Conservation (phyloP, 108 stramenopile genomes). For the Conticribra guillardii region DNA sequence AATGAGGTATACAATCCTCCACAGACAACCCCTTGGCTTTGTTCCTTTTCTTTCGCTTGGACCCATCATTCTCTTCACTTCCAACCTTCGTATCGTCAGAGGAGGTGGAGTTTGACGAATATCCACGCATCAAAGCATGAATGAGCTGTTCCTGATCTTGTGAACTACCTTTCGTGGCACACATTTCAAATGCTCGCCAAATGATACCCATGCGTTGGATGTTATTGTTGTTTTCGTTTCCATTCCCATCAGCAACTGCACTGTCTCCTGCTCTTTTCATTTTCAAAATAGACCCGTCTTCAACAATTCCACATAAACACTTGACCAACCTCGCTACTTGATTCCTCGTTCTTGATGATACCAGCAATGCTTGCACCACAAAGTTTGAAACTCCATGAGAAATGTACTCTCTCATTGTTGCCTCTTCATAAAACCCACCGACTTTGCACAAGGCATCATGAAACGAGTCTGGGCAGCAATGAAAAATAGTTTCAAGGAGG, state of each 20-base stretch:
- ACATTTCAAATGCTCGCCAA: conserved; percentile 82
- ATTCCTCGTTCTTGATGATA: conserved; percentile 59
- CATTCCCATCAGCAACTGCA: no score
- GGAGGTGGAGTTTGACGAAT: conserved; percentile 32
- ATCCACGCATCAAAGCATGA: conserved; percentile 68
- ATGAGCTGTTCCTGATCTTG: conserved; percentile 69
- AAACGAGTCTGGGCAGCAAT: conserved; percentile 62
- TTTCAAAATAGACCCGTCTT: conserved; percentile 65
- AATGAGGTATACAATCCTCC: conserved; percentile 59
- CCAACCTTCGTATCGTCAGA: neutral
- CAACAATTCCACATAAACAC: conserved; percentile 57
- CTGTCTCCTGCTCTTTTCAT: no score
- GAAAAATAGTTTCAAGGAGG: conserved; percentile 74
- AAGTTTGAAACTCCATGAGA: conserved; percentile 84
- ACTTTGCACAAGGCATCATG: conserved; percentile 55
- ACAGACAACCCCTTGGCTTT: conserved; percentile 61
- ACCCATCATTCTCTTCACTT: conserved; percentile 26
- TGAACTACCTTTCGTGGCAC: conserved; percentile 59
- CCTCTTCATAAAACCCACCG: conserved; percentile 62
- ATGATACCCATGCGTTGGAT: conserved; percentile 64
- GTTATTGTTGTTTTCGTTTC: no score
- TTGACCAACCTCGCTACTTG: conserved; percentile 68
- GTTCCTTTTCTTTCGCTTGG: conserved; percentile 59
- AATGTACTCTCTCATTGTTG: conserved; percentile 73
- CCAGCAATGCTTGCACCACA: conserved; percentile 74